Base-by-base conservation (phyloP, 176 grass and related monocot genomes). In the Avena eriantha region DNA sequence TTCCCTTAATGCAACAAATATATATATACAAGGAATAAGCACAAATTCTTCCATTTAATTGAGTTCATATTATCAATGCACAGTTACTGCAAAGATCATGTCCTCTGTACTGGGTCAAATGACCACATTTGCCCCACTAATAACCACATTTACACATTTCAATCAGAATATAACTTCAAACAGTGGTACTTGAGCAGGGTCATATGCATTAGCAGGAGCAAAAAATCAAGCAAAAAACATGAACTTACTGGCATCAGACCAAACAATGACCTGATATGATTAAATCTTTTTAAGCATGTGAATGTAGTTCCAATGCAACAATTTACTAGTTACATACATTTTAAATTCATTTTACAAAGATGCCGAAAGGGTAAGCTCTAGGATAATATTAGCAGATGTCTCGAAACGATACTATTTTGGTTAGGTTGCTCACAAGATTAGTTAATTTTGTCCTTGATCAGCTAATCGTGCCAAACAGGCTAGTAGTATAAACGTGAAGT, bases 291-390 rank as follows among this genome's bases (percentile, higher is more conserved):
- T 71, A 71, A 15, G 2, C 1, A 7, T 3, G 17, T 80, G 11
- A 5, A 48, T 71, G 3, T 55, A 57, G 33, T 72, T 70, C 41
- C 58, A 65, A 46, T 80, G 21, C 33, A 69, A 65, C 63, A 34
- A 82, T 13, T 82, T 83, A 19, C 33, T 56, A 56, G 49, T 23
- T 70, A 41, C 24, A 66, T 82, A 56, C 18, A 82, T 57, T 71
- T 5, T 56, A 43, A 39, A 73, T 29, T 57, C 50, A n/a, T 54
- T 81, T 82, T 69, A 80, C 6, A 36, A 51, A 69, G 26, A 82
- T 17, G 5, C 10, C 57, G 12, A 33, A 66, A 49, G 79, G 36
- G 60, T 51, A 76, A 17, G 14, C 45, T 81, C 16, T n/a, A 65
- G 26, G 43, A 15, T 49, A 50, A 13, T 14, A 61, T 66, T 81